These are phyloP conservation scores for Phaeophleospora eucalypticola DNA, from an alignment of 2,329 filamentous ascomycete species.

Conservation along the genomic window DNA sequence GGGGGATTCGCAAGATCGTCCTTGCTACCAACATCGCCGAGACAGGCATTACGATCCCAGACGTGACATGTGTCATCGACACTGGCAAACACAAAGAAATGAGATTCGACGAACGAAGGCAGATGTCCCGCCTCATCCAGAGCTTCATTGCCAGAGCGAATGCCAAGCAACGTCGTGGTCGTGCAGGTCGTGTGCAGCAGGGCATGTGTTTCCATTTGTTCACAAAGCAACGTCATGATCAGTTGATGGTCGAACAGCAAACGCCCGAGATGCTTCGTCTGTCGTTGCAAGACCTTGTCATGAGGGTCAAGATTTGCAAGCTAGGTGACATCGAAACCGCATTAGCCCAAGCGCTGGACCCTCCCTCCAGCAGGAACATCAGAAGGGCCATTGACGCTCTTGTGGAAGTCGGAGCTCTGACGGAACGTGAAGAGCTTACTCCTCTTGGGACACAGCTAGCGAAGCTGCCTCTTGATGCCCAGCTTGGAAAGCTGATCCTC, in stretches of 20 bases:
- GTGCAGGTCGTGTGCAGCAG: conserved; percentile 91
- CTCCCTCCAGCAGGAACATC: conserved; percentile 87
- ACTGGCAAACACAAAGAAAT: conserved; percentile 97
- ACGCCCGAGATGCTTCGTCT: conserved; percentile 94
- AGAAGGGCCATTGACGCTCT: conserved; percentile 87
- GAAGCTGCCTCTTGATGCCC: conserved; percentile 85
- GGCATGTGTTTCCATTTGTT: conserved; percentile 96
- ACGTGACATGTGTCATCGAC: conserved; percentile 95
- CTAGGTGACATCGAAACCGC: conserved; percentile 90
- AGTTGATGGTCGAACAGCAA: conserved; percentile 80
- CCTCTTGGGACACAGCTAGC: conserved; percentile 82
- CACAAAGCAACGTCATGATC: conserved; percentile 82
- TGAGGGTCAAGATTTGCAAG: conserved; percentile 96
- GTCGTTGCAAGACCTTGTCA: conserved; percentile 89
- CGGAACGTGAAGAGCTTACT: conserved; percentile 75
- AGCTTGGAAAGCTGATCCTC: conserved; percentile 88
- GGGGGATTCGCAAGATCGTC: conserved; percentile 83
- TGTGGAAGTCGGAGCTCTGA: conserved; percentile 87
- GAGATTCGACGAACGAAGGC: conserved; percentile 89
- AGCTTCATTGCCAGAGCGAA: conserved; percentile 95
- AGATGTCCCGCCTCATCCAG: conserved; percentile 85
- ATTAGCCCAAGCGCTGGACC: conserved; percentile 79
- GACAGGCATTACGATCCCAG: conserved; percentile 96
- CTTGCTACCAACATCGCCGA: conserved; percentile 97
- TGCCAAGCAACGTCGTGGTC: conserved; percentile 87